Base-by-base conservation (phyloP, 2,329 filamentous ascomycete genomes). In the Lecanosticta acicola region DNA sequence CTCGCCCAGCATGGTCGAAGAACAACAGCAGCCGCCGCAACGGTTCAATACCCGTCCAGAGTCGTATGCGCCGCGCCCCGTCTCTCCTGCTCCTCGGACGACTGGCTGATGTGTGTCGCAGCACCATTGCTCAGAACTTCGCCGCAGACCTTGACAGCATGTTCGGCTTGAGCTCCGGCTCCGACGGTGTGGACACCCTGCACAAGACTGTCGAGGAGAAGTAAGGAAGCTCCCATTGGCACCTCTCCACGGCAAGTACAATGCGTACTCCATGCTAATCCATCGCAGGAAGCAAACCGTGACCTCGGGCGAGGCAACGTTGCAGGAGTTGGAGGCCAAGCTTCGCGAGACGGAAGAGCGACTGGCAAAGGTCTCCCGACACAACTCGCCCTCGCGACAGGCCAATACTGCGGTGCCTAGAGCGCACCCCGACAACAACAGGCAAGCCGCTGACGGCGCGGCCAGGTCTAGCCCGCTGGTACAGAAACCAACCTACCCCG, bases 91-190 rank as follows among this genome's bases (percentile, higher is more conserved):
- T 4, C 5, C 1, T 17, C 3, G 13, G 2, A 16, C 17, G 7
- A 9, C 4, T 5, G 10, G 36, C 43, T 46, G 16, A 46, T 14
- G 7, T 18, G 5, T 17, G 24, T n/a, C 46, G 38, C 68, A 95
- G 90, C 54, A 93, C 87, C 50, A 82, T 95, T 68, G 90, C 89
- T 43, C 84, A 81, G 59, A 87, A 85, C 64, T 95, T 96, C 71
- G 91, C 88, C 49, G 75, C 81, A 36, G 87, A 91, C 66, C 76
- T 96, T 50, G 85, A 91, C 73, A 84, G 88, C 65, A 84, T 94
- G 58, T 96, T 96, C 73, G 84, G 85, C 62, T 83, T 96, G 63
- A 87, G 93, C 58, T 5, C 5, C 24, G 84, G 82, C 67, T 84
- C 83, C 56, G 67, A 90, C 48, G 79, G 82, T 57, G 68, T 93